A percentile compares a stretch with the other conserved stretches of the same genome.
Evolutionary conservation across 345 rosid species (phyloP).

Genomic region (Boechera retrofracta): DNA sequence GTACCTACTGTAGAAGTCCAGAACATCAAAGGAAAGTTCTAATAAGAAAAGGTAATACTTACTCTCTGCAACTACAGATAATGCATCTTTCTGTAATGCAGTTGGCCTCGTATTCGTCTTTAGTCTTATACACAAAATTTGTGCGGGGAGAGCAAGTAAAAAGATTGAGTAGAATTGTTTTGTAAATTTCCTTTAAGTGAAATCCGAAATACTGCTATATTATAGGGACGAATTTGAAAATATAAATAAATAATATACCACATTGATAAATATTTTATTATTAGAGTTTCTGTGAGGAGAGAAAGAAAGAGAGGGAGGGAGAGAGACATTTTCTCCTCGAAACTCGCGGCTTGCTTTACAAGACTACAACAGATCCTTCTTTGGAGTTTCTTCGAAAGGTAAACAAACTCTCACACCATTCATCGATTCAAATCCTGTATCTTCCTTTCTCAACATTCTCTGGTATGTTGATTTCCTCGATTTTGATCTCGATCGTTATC

Average conservation of each 20-base stretch:
- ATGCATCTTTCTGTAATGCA: slow-evolving; percentile 4
- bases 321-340: slow-evolving; percentile 42
- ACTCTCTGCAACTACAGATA: slow-evolving; percentile 21
- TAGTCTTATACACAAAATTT: slow-evolving; percentile 8
- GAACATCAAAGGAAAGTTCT: slow-evolving; percentile 51
- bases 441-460: slow-evolving; percentile 30
- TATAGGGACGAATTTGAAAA: not conserved
- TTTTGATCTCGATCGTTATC: slow-evolving; percentile 13
- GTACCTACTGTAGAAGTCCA: slow-evolving; percentile 56
- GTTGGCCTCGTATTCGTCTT: slow-evolving; percentile 1
- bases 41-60: slow-evolving; percentile 56
- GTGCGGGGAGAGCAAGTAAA: slow-evolving; percentile 22
- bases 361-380: slow-evolving; percentile 26
- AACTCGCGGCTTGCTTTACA: slow-evolving; percentile 45
- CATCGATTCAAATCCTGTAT: slow-evolving; percentile 16
- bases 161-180: slow-evolving; percentile 12
- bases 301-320: slow-evolving; percentile 10
- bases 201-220: not conserved
- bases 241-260: too few relatives aligned
- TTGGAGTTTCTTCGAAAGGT: slow-evolving; percentile 42
- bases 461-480: slow-evolving; percentile 6
- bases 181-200: not conserved
- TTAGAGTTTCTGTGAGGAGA: slow-evolving; percentile 21
- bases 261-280: slow-evolving; percentile 4
- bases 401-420: slow-evolving; percentile 16